phyloP scores from a whole-genome alignment of 148 eudicot genomes.

The Silene uniflora region DNA sequence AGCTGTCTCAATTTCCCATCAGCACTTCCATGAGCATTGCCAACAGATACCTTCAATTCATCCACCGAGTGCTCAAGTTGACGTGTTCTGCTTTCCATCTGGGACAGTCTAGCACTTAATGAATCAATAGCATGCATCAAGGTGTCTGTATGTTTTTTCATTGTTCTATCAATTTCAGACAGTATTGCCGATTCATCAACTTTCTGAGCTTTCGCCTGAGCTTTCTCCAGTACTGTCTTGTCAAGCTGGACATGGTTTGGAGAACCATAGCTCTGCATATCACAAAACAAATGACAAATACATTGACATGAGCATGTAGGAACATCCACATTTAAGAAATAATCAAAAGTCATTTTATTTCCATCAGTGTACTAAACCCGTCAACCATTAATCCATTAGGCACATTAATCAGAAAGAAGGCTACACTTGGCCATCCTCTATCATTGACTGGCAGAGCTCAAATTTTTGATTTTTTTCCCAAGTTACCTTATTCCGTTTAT shows the following conservation, averaged over 20 bases:
- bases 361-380: background rate
- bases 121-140: conserved; percentile 69
- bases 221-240: conserved; percentile 51
- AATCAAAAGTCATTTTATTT: background rate
- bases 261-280: conserved; percentile 65
- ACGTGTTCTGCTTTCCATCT: conserved; percentile 71
- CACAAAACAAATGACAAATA: conserved; percentile 5
- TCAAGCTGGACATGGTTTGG: conserved; percentile 51
- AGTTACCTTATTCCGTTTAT: too few relatives aligned
- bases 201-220: conserved; percentile 59
- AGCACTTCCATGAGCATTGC: conserved; percentile 61
- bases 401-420: too few relatives aligned
- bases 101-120: conserved; percentile 70
- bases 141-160: conserved; percentile 70
- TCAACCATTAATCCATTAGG: background rate
- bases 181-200: conserved; percentile 44
- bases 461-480: too few relatives aligned
- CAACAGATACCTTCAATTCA: conserved; percentile 68
- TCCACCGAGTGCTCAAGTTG: conserved; percentile 74
- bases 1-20: conserved; percentile 85
- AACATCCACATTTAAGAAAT: background rate
- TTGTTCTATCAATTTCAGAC: conserved; percentile 70
- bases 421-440: background rate
- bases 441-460: background rate
- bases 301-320: background rate